phyloP scores from a whole-genome alignment of 805 yeast species.

The Vanderwaltozyma tropicalis region DNA sequence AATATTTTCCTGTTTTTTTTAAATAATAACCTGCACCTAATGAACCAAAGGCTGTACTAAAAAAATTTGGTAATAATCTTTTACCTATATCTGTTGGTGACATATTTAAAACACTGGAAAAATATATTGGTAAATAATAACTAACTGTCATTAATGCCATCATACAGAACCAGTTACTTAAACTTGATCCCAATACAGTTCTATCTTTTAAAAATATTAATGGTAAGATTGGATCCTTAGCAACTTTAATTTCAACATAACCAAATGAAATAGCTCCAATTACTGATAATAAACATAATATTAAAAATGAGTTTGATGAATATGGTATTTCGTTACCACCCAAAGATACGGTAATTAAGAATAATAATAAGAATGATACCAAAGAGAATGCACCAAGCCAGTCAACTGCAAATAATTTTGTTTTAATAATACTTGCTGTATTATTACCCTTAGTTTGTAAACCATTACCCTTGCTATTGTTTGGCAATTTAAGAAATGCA shows the following conservation, averaged over 20 bases:
- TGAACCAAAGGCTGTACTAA: conserved; percentile 49
- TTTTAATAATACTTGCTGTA: not conserved
- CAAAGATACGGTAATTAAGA: conserved; percentile 42
- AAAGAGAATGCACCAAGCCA: conserved; percentile 41
- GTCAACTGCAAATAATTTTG: conserved; percentile 35
- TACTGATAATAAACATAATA: conserved; percentile 10
- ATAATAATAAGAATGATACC: conserved; percentile 34
- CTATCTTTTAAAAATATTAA: conserved; percentile 42
- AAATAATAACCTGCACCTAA: conserved; percentile 55
- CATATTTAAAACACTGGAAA: conserved; percentile 43
- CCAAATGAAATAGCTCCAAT: conserved; percentile 34
- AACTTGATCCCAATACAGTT: conserved; percentile 52
- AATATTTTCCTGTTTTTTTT: conserved; percentile 54
- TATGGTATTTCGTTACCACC: conserved; percentile 42
- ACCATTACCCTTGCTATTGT: conserved; percentile 28
- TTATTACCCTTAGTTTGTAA: conserved; percentile 1
- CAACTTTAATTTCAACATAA: conserved; percentile 33
- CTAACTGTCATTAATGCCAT: conserved; percentile 39
- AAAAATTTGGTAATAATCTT: conserved; percentile 50
- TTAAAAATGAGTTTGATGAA: conserved; percentile 23
- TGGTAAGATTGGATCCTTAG: conserved; percentile 55
- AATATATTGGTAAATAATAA: conserved; percentile 54
- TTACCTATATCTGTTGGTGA: conserved; percentile 49
- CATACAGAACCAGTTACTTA: conserved; percentile 14
- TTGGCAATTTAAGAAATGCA: conserved; percentile 28